Evolutionary conservation across 495 filamentous ascomycete genomes (phyloP), one percentile per base, ranked within the genome.

Genomic region (Penicillium canariense): DNA sequence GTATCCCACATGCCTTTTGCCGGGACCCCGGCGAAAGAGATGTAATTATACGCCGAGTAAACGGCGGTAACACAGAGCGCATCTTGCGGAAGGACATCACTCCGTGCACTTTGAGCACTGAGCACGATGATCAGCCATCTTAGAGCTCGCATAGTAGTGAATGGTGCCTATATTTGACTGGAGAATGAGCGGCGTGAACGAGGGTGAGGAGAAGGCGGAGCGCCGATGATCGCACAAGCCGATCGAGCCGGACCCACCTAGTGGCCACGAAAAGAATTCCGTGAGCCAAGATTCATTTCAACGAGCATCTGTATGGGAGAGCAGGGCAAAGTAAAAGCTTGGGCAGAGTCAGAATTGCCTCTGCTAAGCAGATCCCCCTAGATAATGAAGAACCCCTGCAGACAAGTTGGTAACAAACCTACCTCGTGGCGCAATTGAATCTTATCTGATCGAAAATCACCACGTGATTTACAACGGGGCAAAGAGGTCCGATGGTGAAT

Each of bases 31-130:
- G 60, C 50, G 46, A 78, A 78, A 1, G 62, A 55, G 40, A 78
- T 61, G 48, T 73, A 76, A 42, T 65, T 64, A 49, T 68, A 69
- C 4, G 71, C 69, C 6, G 69, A 68, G 47, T 58, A 70, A 7
- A 75, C 46, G 10, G 72, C 65, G 1, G 64, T 72, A 38, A 75
- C 70, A 38, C 73, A 76, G n/a, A 61, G 67, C 53, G 69, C 70
- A 31, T 72, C 58, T 22, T 50, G 25, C 0, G 63, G 65, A 15
- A 68, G 25, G n/a, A 38, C 23, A n/a, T 38, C 54, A 1, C 55
- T 60, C 46, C 44, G 52, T 28, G 38, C 53, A 26, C 35, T 12
- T 12, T 35, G 43, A 20, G 46, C 38, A 28, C 43, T 28, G 23
- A 57, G 38, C 20, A 50, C 18, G 31, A 66, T 27, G 23, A 38